Evolutionary conservation across 257 asterid genomes (phyloP).

Genomic region (Solanum virginianum): DNA sequence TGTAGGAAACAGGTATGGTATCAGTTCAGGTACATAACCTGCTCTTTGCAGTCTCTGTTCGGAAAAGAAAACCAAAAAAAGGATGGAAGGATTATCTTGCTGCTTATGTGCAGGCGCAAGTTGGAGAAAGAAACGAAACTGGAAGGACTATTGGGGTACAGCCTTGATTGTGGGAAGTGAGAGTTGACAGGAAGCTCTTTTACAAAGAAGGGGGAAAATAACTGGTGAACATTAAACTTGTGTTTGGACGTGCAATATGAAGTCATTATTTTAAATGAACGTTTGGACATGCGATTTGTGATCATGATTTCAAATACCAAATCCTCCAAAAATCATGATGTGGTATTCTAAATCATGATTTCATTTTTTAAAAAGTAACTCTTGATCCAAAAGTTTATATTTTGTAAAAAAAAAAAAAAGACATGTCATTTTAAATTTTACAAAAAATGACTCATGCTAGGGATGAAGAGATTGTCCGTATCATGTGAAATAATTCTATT

Average conservation of each 20-base stretch:
- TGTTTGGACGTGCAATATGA: no score
- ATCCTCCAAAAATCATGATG: background rate
- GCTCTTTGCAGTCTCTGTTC: background rate
- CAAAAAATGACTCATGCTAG: background rate
- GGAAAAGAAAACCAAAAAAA: background rate
- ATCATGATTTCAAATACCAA: no score
- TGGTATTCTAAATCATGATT: background rate
- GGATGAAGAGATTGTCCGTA: background rate
- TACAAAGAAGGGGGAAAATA: background rate
- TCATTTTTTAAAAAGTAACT: no score
- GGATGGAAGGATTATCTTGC: background rate
- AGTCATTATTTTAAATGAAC: no score
- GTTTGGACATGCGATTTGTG: no score
- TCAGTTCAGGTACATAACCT: background rate
- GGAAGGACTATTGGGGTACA: background rate
- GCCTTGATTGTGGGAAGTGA: background rate
- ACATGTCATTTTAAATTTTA: background rate
- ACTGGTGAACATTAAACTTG: background rate
- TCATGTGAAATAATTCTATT: background rate
- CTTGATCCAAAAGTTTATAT: background rate
- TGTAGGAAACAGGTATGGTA: background rate
- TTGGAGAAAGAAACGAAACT: background rate
- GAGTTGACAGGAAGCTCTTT: background rate
- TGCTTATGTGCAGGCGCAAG: background rate
- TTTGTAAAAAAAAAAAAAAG: background rate